Evolutionary conservation across 768 basidiomycete genomes (phyloP).

Genomic region (Cytidiella melzeri): DNA sequence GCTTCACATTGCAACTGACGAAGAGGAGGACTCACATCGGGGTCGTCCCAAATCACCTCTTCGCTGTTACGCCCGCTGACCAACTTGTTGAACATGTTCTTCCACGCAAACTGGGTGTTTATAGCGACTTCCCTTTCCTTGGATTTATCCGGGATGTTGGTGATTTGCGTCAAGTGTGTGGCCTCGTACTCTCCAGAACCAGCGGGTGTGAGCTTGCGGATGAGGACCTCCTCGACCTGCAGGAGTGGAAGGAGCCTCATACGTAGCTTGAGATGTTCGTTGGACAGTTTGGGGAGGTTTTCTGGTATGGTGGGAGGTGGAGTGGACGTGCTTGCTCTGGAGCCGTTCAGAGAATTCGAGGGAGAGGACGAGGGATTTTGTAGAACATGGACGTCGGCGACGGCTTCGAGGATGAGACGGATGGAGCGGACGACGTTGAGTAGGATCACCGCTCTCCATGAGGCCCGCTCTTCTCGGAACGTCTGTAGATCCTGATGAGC

Average conservation of each 20-base stretch:
- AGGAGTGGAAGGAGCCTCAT: slow-evolving; percentile 30
- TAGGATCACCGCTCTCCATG: slow-evolving; percentile 74
- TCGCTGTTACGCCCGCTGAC: slow-evolving; percentile 15
- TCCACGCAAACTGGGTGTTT: slow-evolving; percentile 27
- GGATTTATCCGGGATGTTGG: slow-evolving; percentile 5
- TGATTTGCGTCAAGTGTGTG: slow-evolving; percentile 16
- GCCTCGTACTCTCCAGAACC: slow-evolving; percentile 23
- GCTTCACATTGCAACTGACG: no score
- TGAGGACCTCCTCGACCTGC: slow-evolving; percentile 30
- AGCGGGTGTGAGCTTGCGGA: slow-evolving; percentile 23
- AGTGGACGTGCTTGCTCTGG: slow-evolving; percentile 6
- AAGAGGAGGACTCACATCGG: slow-evolving; percentile 18
- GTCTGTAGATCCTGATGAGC: slow-evolving; percentile 24
- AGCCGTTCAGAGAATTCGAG: slow-evolving; percentile 5
- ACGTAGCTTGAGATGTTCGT: slow-evolving; percentile 28
- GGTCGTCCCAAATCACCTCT: slow-evolving; percentile 20
- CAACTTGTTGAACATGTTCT: slow-evolving; percentile 20
- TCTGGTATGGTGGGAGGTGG: background rate
- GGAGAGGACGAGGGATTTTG: slow-evolving; percentile 14
- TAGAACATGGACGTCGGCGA: slow-evolving; percentile 24
- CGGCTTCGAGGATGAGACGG: slow-evolving; percentile 33
- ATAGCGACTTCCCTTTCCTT: slow-evolving; percentile 25
- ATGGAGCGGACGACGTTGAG: slow-evolving; percentile 46
- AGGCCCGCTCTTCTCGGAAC: slow-evolving; percentile 66
- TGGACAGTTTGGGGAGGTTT: slow-evolving; percentile 15